Conservation (phyloP, 805 yeast species). For the Kuraishia molischiana region DNA sequence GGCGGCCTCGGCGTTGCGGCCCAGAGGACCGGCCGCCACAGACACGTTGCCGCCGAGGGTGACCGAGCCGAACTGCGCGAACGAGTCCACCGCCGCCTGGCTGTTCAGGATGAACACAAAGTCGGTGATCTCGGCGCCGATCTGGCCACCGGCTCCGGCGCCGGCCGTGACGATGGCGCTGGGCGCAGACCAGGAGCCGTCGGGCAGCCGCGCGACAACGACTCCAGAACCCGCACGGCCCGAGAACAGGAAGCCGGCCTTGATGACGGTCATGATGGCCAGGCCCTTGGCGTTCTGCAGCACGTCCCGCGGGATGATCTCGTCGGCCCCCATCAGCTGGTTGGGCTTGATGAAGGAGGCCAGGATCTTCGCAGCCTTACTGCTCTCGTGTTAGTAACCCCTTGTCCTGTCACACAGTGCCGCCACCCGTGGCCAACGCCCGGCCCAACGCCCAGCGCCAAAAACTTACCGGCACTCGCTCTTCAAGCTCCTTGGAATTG, state of each 20-base stretch:
- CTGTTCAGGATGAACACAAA: constrained; percentile 89
- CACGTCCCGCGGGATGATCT: constrained; percentile 82
- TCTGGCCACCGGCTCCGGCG: constrained; percentile 97
- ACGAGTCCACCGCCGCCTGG: constrained; percentile 81
- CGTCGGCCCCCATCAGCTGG: constrained; percentile 82
- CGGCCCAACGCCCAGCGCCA: not conserved
- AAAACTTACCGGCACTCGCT: constrained; percentile 72
- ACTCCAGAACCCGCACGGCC: constrained; percentile 98
- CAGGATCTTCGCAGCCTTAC: constrained; percentile 89
- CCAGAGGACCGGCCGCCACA: constrained; percentile 95
- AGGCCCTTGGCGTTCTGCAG: constrained; percentile 87
- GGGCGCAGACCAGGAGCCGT: constrained; percentile 97
- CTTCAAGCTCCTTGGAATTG: constrained; percentile 82
- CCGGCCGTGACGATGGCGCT: constrained; percentile 94
- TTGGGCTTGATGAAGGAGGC: constrained; percentile 91
- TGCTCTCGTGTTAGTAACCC: constrained; percentile 12
- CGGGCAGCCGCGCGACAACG: constrained; percentile 86
- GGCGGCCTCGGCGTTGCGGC: constrained; percentile 96
- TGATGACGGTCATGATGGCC: constrained; percentile 86
- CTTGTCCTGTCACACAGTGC: not conserved
- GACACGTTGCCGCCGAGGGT: constrained; percentile 94
- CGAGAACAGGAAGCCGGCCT: constrained; percentile 92
- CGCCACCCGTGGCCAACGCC: not conserved
- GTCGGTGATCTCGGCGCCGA: constrained; percentile 94
- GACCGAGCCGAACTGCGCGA: constrained; percentile 88